A percentile compares a stretch with the other conserved stretches of the same genome.
Conservation (phyloP, 2,329 filamentous ascomycete species). For the Rosellinia necatrix region DNA sequence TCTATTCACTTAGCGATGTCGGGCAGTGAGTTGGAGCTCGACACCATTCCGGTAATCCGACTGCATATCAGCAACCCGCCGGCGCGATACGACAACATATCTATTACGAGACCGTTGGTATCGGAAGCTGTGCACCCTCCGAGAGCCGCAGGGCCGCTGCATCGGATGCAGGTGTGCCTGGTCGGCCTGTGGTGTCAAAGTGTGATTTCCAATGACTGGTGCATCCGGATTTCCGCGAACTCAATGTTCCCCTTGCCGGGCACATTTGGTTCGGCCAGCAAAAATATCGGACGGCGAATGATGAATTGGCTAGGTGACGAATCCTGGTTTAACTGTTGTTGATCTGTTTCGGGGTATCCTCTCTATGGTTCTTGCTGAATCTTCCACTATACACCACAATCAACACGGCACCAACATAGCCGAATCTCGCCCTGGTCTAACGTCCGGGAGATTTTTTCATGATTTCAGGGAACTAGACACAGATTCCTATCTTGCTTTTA, state of each 20-base stretch:
- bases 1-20: slow-evolving; percentile 22
- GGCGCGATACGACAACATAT: not conserved
- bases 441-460: too few species aligned
- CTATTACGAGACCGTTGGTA: not conserved
- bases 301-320: not conserved
- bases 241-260: slow-evolving; percentile 10
- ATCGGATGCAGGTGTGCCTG: not conserved
- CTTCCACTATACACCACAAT: not conserved
- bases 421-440: too few species aligned
- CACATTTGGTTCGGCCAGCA: not conserved
- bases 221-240: slow-evolving; percentile 17
- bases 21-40: slow-evolving; percentile 17
- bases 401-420: too few species aligned
- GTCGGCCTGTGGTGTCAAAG: not conserved
- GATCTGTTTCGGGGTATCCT: too few species aligned
- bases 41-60: slow-evolving; percentile 7
- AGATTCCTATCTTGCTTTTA: too few species aligned
- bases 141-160: slow-evolving; percentile 15
- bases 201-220: slow-evolving; percentile 1
- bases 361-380: too few species aligned
- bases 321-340: not conserved
- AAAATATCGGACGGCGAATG: not conserved
- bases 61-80: slow-evolving; percentile 9
- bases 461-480: too few species aligned
- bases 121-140: slow-evolving; percentile 17